Evolutionary conservation across 352 stramenopile species (phyloP).

Genomic region (Phytophthora boehmeriae): DNA sequence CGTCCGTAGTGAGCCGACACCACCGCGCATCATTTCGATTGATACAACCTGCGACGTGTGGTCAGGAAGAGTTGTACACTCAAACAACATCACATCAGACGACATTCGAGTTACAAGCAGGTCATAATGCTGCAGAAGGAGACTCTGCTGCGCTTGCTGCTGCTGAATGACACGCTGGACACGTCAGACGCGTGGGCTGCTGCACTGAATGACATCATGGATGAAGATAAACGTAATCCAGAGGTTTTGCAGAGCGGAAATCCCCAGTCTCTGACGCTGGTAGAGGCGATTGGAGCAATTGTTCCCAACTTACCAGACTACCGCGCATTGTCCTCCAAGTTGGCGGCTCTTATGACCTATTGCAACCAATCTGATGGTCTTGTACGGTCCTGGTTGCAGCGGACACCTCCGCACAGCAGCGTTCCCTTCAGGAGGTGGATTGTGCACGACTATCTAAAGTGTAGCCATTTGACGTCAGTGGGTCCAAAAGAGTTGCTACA

Average conservation of each 20-base stretch:
- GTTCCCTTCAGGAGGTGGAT: slow-evolving; percentile 47
- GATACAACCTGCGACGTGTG: slow-evolving; percentile 8
- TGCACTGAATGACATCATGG: slow-evolving; percentile 3
- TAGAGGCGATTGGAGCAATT: slow-evolving; percentile 33
- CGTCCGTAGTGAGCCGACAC: slow-evolving; percentile 3
- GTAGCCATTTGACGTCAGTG: slow-evolving; percentile 21
- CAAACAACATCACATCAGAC: background rate
- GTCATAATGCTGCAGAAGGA: slow-evolving; percentile 5
- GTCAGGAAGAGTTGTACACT: background rate
- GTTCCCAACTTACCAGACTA: slow-evolving; percentile 60
- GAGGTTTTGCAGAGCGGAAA: slow-evolving; percentile 4
- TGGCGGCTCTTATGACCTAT: slow-evolving; percentile 42
- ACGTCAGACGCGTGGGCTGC: slow-evolving; percentile 28
- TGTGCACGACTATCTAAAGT: slow-evolving; percentile 31
- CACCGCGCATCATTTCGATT: slow-evolving; percentile 2
- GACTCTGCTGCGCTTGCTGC: slow-evolving; percentile 33
- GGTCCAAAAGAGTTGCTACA: slow-evolving; percentile 15
- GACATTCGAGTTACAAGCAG: background rate
- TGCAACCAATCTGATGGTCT: slow-evolving; percentile 23
- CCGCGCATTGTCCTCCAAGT: slow-evolving; percentile 30
- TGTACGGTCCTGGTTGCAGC: slow-evolving; percentile 38
- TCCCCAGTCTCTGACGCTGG: slow-evolving; percentile 5
- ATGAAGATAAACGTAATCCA: background rate
- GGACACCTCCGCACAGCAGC: slow-evolving; percentile 5
- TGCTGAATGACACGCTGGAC: slow-evolving; percentile 29